phyloP scores from a whole-genome alignment of 1,139 yeast genomes.

The Lizanozyma gosingica region DNA sequence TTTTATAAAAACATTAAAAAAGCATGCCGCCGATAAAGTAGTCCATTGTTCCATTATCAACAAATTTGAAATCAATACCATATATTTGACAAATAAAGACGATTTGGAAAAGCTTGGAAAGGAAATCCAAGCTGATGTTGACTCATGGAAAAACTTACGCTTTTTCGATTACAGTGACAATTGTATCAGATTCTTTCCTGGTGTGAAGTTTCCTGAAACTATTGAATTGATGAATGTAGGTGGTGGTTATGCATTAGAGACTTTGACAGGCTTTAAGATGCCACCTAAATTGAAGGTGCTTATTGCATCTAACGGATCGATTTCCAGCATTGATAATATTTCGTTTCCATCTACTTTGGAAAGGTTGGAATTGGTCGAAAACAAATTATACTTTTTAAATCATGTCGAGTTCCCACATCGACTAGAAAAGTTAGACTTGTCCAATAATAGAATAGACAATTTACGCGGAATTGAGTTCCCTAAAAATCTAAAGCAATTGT shows the following conservation, averaged over 20 bases:
- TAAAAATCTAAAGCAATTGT: constrained; percentile 19
- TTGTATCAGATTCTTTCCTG: constrained; percentile 31
- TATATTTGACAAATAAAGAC: constrained; percentile 25
- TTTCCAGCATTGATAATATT: constrained; percentile 29
- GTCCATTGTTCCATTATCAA: constrained; percentile 31
- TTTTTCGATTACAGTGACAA: constrained; percentile 33
- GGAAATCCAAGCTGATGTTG: constrained; percentile 33
- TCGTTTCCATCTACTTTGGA: constrained; percentile 26
- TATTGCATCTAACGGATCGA: constrained; percentile 26
- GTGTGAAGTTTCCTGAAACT: constrained; percentile 30
- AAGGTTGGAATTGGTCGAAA: constrained; percentile 26
- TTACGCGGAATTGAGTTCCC: constrained; percentile 34
- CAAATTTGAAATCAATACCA: constrained; percentile 29
- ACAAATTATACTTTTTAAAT: constrained; percentile 32
- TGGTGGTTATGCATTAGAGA: constrained; percentile 33
- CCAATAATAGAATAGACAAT: constrained; percentile 34
- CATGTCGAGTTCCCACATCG: constrained; percentile 31
- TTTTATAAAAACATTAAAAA: constrained; percentile 17
- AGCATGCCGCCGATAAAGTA: constrained; percentile 21
- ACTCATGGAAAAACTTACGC: constrained; percentile 25
- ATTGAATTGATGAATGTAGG: constrained; percentile 32
- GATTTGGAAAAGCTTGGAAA: constrained; percentile 26
- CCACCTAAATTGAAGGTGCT: constrained; percentile 25
- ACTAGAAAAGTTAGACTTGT: constrained; percentile 25
- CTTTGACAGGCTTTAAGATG: constrained; percentile 34